Evolutionary conservation across 1,284 basidiomycete genomes (phyloP).

Genomic region (Ceratobasidium sp.): DNA sequence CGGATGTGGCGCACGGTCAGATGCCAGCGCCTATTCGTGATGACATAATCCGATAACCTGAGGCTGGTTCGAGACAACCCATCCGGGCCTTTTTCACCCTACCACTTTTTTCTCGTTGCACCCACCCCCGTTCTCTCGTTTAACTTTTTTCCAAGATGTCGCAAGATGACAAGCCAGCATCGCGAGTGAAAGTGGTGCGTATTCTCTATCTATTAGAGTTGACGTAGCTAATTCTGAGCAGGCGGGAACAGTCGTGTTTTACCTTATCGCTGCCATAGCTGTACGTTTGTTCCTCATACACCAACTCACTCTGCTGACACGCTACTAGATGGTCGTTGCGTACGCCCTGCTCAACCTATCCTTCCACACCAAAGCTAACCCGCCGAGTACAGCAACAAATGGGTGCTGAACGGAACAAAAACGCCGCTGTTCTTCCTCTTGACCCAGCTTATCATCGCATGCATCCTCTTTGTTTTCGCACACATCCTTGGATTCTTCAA

Average conservation of each 20-base stretch:
- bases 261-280: conserved; percentile 78
- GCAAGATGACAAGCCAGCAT: conserved; percentile 27
- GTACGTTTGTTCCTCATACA: conserved; percentile 59
- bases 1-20: too few species aligned
- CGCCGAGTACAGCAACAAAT: conserved; percentile 70
- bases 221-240: conserved; percentile 45
- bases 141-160: background rate
- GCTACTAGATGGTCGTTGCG: conserved; percentile 77
- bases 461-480: conserved; percentile 71
- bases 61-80: background rate
- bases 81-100: background rate
- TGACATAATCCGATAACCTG: background rate
- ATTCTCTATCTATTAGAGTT: background rate
- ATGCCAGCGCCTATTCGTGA: background rate
- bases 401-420: conserved; percentile 70
- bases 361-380: conserved; percentile 41
- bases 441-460: conserved; percentile 79
- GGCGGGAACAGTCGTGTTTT: conserved; percentile 74
- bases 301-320: conserved; percentile 12
- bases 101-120: background rate
- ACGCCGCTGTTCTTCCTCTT: conserved; percentile 85
- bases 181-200: conserved; percentile 36
- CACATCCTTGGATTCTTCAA: conserved; percentile 69
- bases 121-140: background rate
- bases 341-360: conserved; percentile 51